phyloP scores from a whole-genome alignment of 2,329 filamentous ascomycete genomes.

The Pseudogymnoascus sp. region DNA sequence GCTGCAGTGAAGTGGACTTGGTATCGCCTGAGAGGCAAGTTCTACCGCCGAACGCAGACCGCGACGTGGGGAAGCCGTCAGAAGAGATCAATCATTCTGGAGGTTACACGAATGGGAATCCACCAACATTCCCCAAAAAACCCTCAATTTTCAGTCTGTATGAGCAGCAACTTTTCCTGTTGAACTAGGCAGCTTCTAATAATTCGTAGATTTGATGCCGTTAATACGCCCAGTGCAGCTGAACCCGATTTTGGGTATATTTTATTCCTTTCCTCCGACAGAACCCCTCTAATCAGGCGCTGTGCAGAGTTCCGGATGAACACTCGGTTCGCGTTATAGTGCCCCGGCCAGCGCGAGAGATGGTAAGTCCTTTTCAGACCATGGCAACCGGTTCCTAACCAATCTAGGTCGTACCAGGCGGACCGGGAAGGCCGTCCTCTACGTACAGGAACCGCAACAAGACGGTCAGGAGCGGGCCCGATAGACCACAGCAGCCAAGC shows the following conservation, averaged over 20 bases:
- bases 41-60: neutral
- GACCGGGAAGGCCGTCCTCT: neutral
- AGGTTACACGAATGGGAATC: neutral
- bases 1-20: neutral
- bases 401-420: neutral
- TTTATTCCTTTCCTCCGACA: neutral
- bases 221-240: neutral
- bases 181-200: neutral
- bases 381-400: neutral
- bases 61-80: neutral
- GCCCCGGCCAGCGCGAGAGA: neutral
- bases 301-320: neutral
- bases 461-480: neutral
- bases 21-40: neutral
- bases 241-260: conserved; percentile 3
- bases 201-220: neutral
- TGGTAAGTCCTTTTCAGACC: neutral
- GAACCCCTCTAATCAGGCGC: neutral
- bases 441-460: neutral
- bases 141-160: neutral
- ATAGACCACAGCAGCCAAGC: neutral
- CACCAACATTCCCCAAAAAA: neutral
- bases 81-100: neutral
- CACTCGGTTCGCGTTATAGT: neutral
- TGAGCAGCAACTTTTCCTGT: neutral